Evolutionary conservation across 2,329 filamentous ascomycete species (phyloP).

Genomic region (Colletotrichum caudatum): DNA sequence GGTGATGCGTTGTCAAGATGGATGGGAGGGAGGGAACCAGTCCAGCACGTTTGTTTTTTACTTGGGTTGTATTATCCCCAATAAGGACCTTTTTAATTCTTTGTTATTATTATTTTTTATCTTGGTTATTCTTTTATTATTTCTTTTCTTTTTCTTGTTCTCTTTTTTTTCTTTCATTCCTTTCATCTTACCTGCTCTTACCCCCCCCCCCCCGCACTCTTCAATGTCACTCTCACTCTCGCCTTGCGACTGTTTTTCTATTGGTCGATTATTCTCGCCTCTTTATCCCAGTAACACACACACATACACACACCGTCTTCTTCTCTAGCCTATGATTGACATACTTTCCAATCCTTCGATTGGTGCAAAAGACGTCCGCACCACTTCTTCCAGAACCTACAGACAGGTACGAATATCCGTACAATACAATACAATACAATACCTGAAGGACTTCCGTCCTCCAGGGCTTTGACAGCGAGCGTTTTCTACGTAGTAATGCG

Average conservation of each 20-base stretch:
- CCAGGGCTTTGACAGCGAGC: slow-evolving; percentile 33
- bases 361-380: slow-evolving; percentile 32
- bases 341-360: slow-evolving; percentile 24
- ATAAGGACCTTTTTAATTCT: not conserved
- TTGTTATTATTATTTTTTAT: slow-evolving; percentile 24
- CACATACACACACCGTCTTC: slow-evolving; percentile 6
- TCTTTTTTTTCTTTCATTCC: slow-evolving; percentile 13
- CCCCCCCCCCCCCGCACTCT: not conserved
- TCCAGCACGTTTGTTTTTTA: not conserved
- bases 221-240: not conserved
- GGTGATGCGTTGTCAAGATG: slow-evolving; percentile 66
- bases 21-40: not conserved
- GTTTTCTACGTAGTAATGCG: slow-evolving; percentile 1
- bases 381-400: slow-evolving; percentile 11
- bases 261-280: slow-evolving; percentile 7
- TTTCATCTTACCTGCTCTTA: slow-evolving; percentile 9
- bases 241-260: slow-evolving; percentile 13
- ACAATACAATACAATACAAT: too few relatives aligned
- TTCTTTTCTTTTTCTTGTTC: too few relatives aligned
- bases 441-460: not conserved
- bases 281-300: not conserved
- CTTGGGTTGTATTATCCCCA: slow-evolving; percentile 34
- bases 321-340: slow-evolving; percentile 32
- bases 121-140: too few relatives aligned
- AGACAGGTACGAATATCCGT: too few relatives aligned